phyloP scores from a whole-genome alignment of 2,329 filamentous ascomycete genomes.

The Myriosclerotinia duriaeana region DNA sequence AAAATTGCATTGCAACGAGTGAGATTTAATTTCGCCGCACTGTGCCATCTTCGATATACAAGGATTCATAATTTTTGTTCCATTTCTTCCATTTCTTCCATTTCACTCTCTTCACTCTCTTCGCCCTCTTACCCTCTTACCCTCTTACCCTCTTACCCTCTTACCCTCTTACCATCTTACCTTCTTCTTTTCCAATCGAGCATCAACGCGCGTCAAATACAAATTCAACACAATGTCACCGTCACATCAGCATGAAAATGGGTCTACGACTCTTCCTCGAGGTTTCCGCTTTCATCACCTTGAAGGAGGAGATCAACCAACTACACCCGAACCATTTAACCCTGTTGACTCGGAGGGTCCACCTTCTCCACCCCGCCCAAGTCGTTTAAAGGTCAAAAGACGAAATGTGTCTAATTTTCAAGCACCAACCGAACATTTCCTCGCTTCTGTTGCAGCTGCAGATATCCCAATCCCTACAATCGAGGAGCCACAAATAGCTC shows the following conservation, averaged over 20 bases:
- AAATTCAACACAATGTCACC: conserved; percentile 31
- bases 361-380: conserved; percentile 37
- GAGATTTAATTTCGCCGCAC: conserved; percentile 18
- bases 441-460: conserved; percentile 65
- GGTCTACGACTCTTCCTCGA: conserved; percentile 38
- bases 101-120: not conserved
- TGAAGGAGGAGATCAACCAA: conserved; percentile 32
- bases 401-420: conserved; percentile 40
- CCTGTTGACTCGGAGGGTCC: conserved; percentile 31
- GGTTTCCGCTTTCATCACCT: conserved; percentile 38
- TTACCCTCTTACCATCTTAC: too few relatives aligned
- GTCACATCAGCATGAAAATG: conserved; percentile 33
- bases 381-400: conserved; percentile 37
- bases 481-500: conserved; percentile 51
- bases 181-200: conserved; percentile 21
- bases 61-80: not conserved
- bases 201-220: conserved; percentile 28
- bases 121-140: too few relatives aligned
- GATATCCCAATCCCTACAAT: conserved; percentile 66
- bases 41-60: conserved; percentile 23
- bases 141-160: too few relatives aligned
- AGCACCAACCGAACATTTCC: conserved; percentile 63
- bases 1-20: conserved; percentile 19
- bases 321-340: conserved; percentile 37
- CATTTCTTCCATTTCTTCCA: not conserved